A percentile compares a stretch with the other conserved stretches of the same genome.
phyloP scores from a whole-genome alignment of 768 basidiomycete species.

The Boletus pseudo-olivaceus region DNA sequence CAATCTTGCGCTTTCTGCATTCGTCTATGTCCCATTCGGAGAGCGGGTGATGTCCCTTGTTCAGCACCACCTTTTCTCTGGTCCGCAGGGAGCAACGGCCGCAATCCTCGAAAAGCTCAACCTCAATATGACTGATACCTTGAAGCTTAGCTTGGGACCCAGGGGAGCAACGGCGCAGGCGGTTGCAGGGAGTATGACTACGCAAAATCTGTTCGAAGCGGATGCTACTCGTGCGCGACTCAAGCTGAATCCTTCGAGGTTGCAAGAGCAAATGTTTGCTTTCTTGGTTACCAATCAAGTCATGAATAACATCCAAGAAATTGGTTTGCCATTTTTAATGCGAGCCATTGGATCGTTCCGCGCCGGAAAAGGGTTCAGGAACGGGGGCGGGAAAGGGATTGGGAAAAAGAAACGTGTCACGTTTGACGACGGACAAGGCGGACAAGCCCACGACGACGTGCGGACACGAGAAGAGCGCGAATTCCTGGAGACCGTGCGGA shows the following conservation, averaged over 20 bases:
- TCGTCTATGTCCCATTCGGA: constrained; percentile 93
- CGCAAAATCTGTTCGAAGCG: constrained; percentile 45
- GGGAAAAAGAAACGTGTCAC: constrained; percentile 63
- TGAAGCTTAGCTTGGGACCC: constrained; percentile 27
- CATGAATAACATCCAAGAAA: constrained; percentile 71
- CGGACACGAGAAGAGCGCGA: constrained; percentile 61
- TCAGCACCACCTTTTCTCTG: constrained; percentile 29
- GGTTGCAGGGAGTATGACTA: constrained; percentile 11
- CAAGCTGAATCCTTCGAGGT: constrained; percentile 63
- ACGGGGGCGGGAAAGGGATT: constrained; percentile 18
- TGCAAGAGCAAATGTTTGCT: constrained; percentile 92
- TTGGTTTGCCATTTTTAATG: constrained; percentile 76
- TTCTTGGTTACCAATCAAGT: constrained; percentile 88
- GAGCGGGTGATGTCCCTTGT: constrained; percentile 70
- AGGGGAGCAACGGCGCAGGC: constrained; percentile 7
- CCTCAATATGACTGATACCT: constrained; percentile 26
- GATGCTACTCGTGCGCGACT: constrained; percentile 47
- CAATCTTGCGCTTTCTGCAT: constrained; percentile 88
- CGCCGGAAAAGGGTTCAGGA: constrained; percentile 39
- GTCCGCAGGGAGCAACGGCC: constrained; percentile 11
- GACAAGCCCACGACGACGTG: constrained; percentile 28
- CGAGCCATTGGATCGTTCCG: constrained; percentile 53
- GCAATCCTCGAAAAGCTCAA: constrained; percentile 21
- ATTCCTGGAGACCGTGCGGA: constrained; percentile 75
- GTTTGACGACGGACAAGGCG: constrained; percentile 58